Percentiles rank a stretch among this genome's conserved stretches.
phyloP scores from a whole-genome alignment of 805 yeast species.

The Yamadazyma endophytica region DNA sequence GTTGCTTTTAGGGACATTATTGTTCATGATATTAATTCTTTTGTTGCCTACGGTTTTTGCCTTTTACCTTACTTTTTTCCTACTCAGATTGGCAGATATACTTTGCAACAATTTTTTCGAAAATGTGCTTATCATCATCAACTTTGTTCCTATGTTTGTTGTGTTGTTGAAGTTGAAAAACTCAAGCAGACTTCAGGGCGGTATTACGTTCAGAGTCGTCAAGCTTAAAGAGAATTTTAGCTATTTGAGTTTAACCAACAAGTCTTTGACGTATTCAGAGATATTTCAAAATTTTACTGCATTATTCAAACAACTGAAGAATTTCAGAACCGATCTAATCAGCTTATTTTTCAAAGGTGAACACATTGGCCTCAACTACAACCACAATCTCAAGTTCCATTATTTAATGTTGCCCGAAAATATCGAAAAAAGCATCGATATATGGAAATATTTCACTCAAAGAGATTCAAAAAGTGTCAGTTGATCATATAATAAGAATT shows the following conservation, averaged over 20 bases:
- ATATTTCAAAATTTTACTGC: slow-evolving; percentile 30
- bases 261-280: slow-evolving; percentile 32
- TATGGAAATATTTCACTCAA: slow-evolving; percentile 18
- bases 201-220: slow-evolving; percentile 33
- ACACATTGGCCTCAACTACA: slow-evolving; percentile 19
- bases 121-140: slow-evolving; percentile 56
- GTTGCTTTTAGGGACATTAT: slow-evolving; percentile 78
- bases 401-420: slow-evolving; percentile 35
- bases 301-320: slow-evolving; percentile 25
- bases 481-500: background rate
- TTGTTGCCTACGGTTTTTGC: slow-evolving; percentile 84
- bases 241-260: slow-evolving; percentile 30
- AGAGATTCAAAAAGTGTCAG: slow-evolving; percentile 3
- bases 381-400: slow-evolving; percentile 22
- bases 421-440: slow-evolving; percentile 19
- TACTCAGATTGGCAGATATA: slow-evolving; percentile 51
- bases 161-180: slow-evolving; percentile 76
- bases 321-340: slow-evolving; percentile 20
- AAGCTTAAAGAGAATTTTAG: slow-evolving; percentile 10
- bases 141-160: slow-evolving; percentile 86
- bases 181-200: slow-evolving; percentile 58
- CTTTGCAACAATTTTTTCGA: slow-evolving; percentile 51
- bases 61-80: slow-evolving; percentile 72
- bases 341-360: slow-evolving; percentile 25
- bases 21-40: slow-evolving; percentile 75